phyloP scores from a whole-genome alignment of 768 basidiomycete species.

The Tulasnella sp. region DNA sequence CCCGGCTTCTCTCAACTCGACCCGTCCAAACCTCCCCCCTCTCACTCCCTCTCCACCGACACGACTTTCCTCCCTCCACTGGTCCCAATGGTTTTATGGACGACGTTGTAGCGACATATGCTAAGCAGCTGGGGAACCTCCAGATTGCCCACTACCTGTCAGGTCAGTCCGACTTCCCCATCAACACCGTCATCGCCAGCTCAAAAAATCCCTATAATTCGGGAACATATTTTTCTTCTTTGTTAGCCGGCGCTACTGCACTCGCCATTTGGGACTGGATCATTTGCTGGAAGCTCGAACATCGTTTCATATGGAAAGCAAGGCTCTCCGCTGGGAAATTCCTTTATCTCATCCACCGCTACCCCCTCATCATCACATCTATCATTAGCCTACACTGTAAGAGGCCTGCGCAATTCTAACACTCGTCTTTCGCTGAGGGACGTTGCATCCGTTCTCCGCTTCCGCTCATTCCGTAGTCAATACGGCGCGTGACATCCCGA shows the following conservation, averaged over 20 bases:
- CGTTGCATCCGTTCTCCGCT: not conserved
- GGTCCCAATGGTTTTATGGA: not conserved
- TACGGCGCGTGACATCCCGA: not conserved
- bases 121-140: not conserved
- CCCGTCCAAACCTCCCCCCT: not conserved
- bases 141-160: not conserved
- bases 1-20: not conserved
- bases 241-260: not conserved
- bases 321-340: not conserved
- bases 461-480: not conserved
- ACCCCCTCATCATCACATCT: not conserved
- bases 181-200: not conserved
- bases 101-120: not conserved
- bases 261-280: slow-evolving; percentile 8
- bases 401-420: not conserved
- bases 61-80: not conserved
- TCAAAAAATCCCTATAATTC: not conserved
- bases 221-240: not conserved
- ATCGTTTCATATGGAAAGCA: slow-evolving; percentile 1
- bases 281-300: not conserved
- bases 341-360: slow-evolving; percentile 6
- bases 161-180: not conserved
- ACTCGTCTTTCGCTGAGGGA: not conserved
- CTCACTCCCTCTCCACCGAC: not conserved
- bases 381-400: not conserved